phyloP scores from a whole-genome alignment of 768 basidiomycete genomes.

The Rhodocollybia butyracea region DNA sequence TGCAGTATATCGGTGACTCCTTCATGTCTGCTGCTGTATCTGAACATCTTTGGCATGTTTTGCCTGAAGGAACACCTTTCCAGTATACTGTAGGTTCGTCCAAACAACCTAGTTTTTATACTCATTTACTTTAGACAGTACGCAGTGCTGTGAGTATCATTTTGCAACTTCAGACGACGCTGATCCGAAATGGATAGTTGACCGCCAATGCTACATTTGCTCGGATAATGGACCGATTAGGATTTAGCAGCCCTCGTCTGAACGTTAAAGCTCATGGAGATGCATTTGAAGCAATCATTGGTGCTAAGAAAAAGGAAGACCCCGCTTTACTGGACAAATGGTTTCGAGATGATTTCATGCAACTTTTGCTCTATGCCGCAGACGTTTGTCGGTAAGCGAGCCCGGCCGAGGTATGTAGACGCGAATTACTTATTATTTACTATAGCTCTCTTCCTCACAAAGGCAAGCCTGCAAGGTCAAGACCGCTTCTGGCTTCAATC shows the following conservation, averaged over 20 bases:
- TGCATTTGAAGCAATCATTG: constrained; percentile 44
- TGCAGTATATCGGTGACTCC: constrained; percentile 43
- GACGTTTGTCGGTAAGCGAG: constrained; percentile 21
- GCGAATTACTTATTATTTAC: background rate
- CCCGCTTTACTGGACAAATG: constrained; percentile 33
- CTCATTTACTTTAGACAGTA: background rate
- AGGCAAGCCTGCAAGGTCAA: background rate
- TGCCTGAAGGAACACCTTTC: constrained; percentile 27
- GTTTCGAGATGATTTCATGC: constrained; percentile 34
- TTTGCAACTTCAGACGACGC: too few species aligned
- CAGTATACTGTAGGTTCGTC: constrained; percentile 31
- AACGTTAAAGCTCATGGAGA: constrained; percentile 19
- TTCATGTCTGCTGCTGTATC: constrained; percentile 41
- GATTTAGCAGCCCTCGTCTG: constrained; percentile 16
- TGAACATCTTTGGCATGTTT: constrained; percentile 31
- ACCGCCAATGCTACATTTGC: constrained; percentile 35
- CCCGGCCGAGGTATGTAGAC: background rate
- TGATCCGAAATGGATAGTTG: constrained; percentile 13
- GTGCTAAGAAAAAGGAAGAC: constrained; percentile 40
- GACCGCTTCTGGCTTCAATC: background rate
- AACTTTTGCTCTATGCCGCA: constrained; percentile 31
- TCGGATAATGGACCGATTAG: constrained; percentile 33
- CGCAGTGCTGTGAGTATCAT: background rate
- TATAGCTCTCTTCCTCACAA: background rate
- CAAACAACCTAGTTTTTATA: background rate